phyloP scores from a whole-genome alignment of 2,329 filamentous ascomycete genomes.

The Ceratocystis diversiconidia region DNA sequence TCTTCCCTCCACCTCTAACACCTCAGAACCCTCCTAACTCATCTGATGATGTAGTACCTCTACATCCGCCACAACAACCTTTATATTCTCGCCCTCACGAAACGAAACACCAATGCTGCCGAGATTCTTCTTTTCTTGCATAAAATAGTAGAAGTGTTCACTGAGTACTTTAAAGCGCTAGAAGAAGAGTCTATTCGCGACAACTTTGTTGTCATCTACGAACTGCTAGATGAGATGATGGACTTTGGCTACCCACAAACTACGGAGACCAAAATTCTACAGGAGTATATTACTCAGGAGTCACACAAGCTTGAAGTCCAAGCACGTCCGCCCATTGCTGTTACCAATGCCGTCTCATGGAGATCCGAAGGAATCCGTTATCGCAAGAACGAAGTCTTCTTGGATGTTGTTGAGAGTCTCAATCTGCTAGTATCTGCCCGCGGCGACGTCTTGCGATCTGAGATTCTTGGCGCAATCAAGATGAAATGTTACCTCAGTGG shows the following conservation, averaged over 20 bases:
- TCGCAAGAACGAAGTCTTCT: slow-evolving; percentile 97
- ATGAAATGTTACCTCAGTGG: slow-evolving; percentile 99
- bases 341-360: slow-evolving; percentile 97
- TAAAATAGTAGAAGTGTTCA: slow-evolving; percentile 97
- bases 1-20: slow-evolving; percentile 20
- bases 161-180: slow-evolving; percentile 97
- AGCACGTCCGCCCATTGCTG: slow-evolving; percentile 87
- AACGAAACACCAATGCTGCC: slow-evolving; percentile 96
- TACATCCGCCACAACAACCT: slow-evolving; percentile 99
- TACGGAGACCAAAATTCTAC: slow-evolving; percentile 93
- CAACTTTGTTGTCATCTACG: slow-evolving; percentile 99
- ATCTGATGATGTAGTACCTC: slow-evolving; percentile 54
- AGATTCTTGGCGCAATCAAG: slow-evolving; percentile 94
- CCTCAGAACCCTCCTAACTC: slow-evolving; percentile 18
- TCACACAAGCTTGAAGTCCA: slow-evolving; percentile 97
- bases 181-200: slow-evolving; percentile 98
- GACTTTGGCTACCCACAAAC: slow-evolving; percentile 99
- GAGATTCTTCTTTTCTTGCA: slow-evolving; percentile 97
- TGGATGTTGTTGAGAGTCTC: slow-evolving; percentile 91
- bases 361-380: slow-evolving; percentile 95
- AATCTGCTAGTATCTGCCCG: slow-evolving; percentile 90
- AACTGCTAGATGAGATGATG: slow-evolving; percentile 99
- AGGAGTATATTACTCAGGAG: slow-evolving; percentile 98
- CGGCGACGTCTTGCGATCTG: slow-evolving; percentile 87
- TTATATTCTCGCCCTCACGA: slow-evolving; percentile 92